Percentiles rank a stretch among this genome's conserved stretches.
Conservation (phyloP, 352 stramenopile genomes). For the Globisporangium camurandrum region DNA sequence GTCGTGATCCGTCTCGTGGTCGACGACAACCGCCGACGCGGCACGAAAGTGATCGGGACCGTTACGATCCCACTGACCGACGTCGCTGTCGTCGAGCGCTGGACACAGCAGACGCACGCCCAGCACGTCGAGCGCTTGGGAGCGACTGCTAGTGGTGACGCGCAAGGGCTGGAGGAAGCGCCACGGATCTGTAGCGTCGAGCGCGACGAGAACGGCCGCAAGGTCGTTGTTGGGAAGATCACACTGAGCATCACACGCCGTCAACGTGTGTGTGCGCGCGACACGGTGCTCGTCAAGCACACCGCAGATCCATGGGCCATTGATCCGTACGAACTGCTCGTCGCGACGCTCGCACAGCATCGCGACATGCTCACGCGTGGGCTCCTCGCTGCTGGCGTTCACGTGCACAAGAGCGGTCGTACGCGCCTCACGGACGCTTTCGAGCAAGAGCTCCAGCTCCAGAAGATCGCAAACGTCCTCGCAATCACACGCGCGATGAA, state of each 20-base stretch:
- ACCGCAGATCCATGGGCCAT: constrained; percentile 40
- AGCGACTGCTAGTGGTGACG: not conserved
- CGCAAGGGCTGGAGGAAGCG: too few relatives aligned
- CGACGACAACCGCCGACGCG: constrained; percentile 10
- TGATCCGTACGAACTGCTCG: constrained; percentile 36
- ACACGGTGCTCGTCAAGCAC: constrained; percentile 26
- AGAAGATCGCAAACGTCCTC: constrained; percentile 40
- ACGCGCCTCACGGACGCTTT: constrained; percentile 18
- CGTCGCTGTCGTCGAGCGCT: constrained; percentile 10
- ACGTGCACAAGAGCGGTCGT: constrained; percentile 19
- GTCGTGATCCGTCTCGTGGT: constrained; percentile 26
- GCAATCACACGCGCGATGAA: constrained; percentile 35
- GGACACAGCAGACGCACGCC: constrained; percentile 8
- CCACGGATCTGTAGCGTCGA: constrained; percentile 21
- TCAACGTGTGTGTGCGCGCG: constrained; percentile 9
- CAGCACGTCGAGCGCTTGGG: not conserved
- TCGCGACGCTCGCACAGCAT: constrained; percentile 29
- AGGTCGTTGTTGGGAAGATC: constrained; percentile 46
- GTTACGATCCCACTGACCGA: constrained; percentile 27
- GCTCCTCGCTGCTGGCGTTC: constrained; percentile 24
- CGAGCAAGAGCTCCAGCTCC: constrained; percentile 44
- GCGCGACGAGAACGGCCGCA: constrained; percentile 13
- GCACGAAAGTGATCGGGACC: constrained; percentile 20
- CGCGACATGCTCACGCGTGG: constrained; percentile 36
- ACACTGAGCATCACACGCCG: constrained; percentile 24